Base-by-base conservation (phyloP, 208 protist genomes). In the Leishmania arabica region DNA sequence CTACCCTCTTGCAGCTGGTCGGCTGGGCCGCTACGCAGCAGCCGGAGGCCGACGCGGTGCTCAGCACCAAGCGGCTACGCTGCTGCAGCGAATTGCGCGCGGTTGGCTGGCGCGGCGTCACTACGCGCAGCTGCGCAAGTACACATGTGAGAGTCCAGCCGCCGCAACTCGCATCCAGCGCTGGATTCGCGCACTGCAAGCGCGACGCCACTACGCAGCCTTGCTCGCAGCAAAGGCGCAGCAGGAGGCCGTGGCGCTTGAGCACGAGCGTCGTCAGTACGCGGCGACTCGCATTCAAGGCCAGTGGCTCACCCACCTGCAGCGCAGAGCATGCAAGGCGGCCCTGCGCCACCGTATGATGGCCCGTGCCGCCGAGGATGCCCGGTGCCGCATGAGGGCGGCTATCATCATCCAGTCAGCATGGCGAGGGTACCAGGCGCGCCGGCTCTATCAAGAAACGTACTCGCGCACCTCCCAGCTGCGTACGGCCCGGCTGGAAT, bases 11-110 rank as follows among this genome's bases (percentile, higher is more conserved):
- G 70, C 76, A n/a, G 31, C 76, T 8, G 72, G 64, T 0, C 69
- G 49, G 19, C 53, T 69, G 51, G 65, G 42, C 47, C 75, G 77
- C 69, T 81, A 74, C 71, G 58, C 51, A 54, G 31, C 42, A 51
- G 40, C 53, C 37, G 68, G 70, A 62, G 78, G 65, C 71, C 82
- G 81, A 66, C 68, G 74, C 75, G 62, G 86, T 45, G 81, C 71
- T 15, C 81, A 93, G 75, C 70, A 92, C 34, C 79, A 83, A 19
- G 87, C 90, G 11, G 93, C 92, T 69, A 81, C 86, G 21, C 78
- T 88, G 81, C 81, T 97, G 54, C 93, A 97, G 79, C 83, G 85
- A 75, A 76, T 87, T n/a, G 93, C 88, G n/a, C 86, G 92, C 62
- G 89, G 88, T 27, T 97, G 92, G 92, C 70, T 93, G 34, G 85